Evolutionary conservation across 1,284 basidiomycete species (phyloP).

Genomic region (Puccinia polysora): DNA sequence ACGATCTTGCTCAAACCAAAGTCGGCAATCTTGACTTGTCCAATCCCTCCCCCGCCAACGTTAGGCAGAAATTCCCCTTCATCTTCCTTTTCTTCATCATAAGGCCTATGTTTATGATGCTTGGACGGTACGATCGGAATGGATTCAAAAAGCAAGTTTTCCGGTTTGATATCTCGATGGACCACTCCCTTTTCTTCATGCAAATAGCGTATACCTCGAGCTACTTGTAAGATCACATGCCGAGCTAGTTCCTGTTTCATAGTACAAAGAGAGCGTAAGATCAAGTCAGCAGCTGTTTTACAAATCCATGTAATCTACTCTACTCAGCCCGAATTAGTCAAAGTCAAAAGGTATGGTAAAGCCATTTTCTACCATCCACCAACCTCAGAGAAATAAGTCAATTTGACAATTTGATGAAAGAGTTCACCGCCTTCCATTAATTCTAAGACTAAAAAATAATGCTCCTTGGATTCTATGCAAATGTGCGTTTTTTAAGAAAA

Average conservation of each 20-base stretch:
- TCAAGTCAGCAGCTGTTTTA: too few relatives aligned
- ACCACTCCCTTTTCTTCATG: slow-evolving; percentile 98
- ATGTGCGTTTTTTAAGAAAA: slow-evolving; percentile 48
- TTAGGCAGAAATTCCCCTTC: slow-evolving; percentile 92
- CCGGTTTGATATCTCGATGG: slow-evolving; percentile 86
- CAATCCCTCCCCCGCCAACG: slow-evolving; percentile 92
- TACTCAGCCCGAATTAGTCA: too few relatives aligned
- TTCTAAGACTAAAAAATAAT: slow-evolving; percentile 93
- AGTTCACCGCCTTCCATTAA: slow-evolving; percentile 95
- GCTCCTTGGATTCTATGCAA: slow-evolving; percentile 69
- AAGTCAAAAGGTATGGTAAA: too few relatives aligned
- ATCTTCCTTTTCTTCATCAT: slow-evolving; percentile 98
- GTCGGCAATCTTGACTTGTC: slow-evolving; percentile 96
- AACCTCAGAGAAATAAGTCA: slow-evolving; percentile 91
- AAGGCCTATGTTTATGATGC: slow-evolving; percentile 69
- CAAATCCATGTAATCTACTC: too few relatives aligned
- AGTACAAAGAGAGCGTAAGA: background rate
- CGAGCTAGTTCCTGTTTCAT: slow-evolving; percentile 65
- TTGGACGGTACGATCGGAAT: slow-evolving; percentile 90
- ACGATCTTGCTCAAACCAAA: slow-evolving; percentile 97
- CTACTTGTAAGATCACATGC: slow-evolving; percentile 96
- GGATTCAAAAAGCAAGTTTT: slow-evolving; percentile 89
- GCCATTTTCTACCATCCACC: background rate
- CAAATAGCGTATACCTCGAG: slow-evolving; percentile 87
- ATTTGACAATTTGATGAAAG: slow-evolving; percentile 98